A percentile compares a stretch with the other conserved stretches of the same genome.
Evolutionary conservation across 1,284 basidiomycete genomes (phyloP).

Genomic region (Thecaphora thlaspeos): DNA sequence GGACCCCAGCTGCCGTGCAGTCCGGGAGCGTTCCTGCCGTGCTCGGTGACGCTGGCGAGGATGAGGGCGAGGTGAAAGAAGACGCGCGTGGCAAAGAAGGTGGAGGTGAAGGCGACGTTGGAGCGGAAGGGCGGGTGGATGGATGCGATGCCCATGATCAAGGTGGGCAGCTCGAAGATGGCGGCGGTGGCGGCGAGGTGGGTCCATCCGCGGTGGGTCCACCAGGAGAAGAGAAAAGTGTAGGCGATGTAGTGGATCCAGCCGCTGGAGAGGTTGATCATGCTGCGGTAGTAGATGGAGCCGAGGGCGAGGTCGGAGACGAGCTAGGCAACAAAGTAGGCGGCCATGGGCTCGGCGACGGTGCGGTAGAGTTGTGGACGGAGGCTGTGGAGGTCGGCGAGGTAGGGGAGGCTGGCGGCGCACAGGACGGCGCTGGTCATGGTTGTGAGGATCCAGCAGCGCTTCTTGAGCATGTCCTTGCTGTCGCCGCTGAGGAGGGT

Average conservation of each 20-base stretch:
- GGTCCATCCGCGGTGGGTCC: slow-evolving; percentile 48
- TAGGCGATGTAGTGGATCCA: slow-evolving; percentile 56
- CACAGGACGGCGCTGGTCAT: slow-evolving; percentile 49
- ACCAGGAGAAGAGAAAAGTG: slow-evolving; percentile 42
- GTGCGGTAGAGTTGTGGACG: slow-evolving; percentile 34
- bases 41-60: slow-evolving; percentile 24
- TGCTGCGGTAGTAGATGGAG: slow-evolving; percentile 50
- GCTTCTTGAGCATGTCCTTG: slow-evolving; percentile 47
- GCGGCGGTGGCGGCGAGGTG: slow-evolving; percentile 43
- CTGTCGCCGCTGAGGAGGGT: slow-evolving; percentile 35
- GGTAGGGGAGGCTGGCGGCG: slow-evolving; percentile 43
- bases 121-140: slow-evolving; percentile 49
- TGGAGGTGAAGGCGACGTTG: slow-evolving; percentile 53
- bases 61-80: slow-evolving; percentile 51
- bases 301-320: slow-evolving; percentile 49
- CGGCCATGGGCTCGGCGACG: slow-evolving; percentile 40
- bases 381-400: slow-evolving; percentile 44
- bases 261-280: slow-evolving; percentile 53
- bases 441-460: slow-evolving; percentile 57
- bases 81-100: slow-evolving; percentile 52
- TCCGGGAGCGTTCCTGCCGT: slow-evolving; percentile 38
- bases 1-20: slow-evolving; percentile 42
- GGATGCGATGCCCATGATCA: slow-evolving; percentile 53
- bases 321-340: slow-evolving; percentile 55
- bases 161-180: slow-evolving; percentile 55